Evolutionary conservation across 306 rosid genomes (phyloP), one percentile per base, ranked within the genome.

Genomic region (Gastrolobium villosum): DNA sequence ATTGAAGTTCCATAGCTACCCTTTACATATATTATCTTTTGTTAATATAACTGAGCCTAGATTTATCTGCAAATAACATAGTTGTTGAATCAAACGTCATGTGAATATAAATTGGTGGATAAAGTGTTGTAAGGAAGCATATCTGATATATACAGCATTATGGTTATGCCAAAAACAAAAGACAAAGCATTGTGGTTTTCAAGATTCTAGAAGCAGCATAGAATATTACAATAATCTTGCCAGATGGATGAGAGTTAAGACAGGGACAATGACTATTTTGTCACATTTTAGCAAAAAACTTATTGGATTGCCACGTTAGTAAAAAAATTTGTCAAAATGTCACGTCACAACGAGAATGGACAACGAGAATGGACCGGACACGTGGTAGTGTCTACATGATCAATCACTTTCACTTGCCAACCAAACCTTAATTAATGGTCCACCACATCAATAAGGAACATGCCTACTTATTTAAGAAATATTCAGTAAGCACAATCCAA

Each of bases 1-100:
- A 83, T 45, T 90, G 93, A 82, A 88, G 91, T 59, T 90, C 96
- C 91, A 82, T 88, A 32, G 96, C 96, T 43, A 88, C 85, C 82
- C 26, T 20, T 20, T 20, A 20, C 26, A 20, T 0, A 20, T 20
- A 20, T 20, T 20, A 0, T 20, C 26, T 20, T 89, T 91, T 56
- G 93, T 89, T 81, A 89, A 79, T 69, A 84, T 89, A 39, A 87
- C 93, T n/a, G 89, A 89, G 43, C 87, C 89, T 65, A 89, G 48
- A 79, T 87, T 91, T 74, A 91, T 83, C 93, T 89, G 82, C 72
- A 68, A 48, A 7, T 77, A 14, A 31, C 31, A 2, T 13, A 15
- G n/a, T 66, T 43, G 39, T 40, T 75, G 53, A 44, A 77, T 79
- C 83, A 80, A 70, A 60, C 43, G 39, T 65, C 56, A 59, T 35